Evolutionary conservation across 371 early-diverging fungal species (phyloP).

Genomic region (Mortierella sp.): DNA sequence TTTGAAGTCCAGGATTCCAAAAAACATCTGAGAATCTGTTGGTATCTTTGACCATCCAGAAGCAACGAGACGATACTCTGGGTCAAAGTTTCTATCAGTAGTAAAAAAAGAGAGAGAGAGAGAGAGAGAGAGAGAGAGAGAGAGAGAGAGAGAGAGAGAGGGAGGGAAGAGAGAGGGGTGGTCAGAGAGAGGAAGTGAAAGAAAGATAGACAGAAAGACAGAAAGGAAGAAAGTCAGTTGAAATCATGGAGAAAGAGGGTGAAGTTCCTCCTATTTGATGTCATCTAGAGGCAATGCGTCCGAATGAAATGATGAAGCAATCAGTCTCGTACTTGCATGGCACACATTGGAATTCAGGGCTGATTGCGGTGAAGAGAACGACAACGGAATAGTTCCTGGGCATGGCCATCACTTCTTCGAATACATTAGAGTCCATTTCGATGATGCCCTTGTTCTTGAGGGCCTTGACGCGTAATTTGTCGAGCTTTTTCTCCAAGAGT

Average conservation of each 20-base stretch:
- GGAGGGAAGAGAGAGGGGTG: too few species aligned
- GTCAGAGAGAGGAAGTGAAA: too few species aligned
- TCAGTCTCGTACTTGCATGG: conserved; percentile 75
- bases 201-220: too few species aligned
- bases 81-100: conserved; percentile 73
- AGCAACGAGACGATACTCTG: conserved; percentile 76
- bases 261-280: conserved; percentile 3
- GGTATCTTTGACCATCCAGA: conserved; percentile 62
- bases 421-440: conserved; percentile 70
- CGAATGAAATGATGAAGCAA: background rate
- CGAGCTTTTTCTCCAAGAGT: conserved; percentile 41
- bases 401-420: conserved; percentile 70
- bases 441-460: conserved; percentile 60
- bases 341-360: conserved; percentile 72
- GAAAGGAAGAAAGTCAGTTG: too few species aligned
- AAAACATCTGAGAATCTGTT: conserved; percentile 63
- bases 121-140: background rate
- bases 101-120: background rate
- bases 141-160: background rate
- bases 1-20: conserved; percentile 78
- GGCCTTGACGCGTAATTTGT: conserved; percentile 53
- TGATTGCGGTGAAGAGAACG: conserved; percentile 79
- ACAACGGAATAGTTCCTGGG: conserved; percentile 84
- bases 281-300: background rate
- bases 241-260: too few species aligned